Evolutionary conservation across 2,329 filamentous ascomycete species (phyloP).

Genomic region (Cladobotryum protrusum): DNA sequence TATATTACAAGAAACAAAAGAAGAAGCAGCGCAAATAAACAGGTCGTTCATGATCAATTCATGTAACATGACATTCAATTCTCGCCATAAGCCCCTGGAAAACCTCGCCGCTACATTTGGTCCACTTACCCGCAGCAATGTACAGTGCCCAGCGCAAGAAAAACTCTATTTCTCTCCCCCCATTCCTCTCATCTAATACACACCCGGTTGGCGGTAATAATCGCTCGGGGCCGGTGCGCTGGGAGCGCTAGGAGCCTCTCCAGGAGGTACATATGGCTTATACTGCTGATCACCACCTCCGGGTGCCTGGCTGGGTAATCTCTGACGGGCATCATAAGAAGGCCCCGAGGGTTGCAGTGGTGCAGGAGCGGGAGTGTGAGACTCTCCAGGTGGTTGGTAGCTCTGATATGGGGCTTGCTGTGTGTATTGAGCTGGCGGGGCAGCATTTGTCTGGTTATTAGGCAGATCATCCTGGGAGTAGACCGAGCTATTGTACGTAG

Average conservation of each 20-base stretch:
- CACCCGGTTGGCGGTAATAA: constrained; percentile 46
- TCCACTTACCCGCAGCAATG: too few species aligned
- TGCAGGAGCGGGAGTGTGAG: constrained; percentile 23
- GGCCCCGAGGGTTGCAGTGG: constrained; percentile 40
- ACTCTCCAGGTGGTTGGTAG: constrained; percentile 29
- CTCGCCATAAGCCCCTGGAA: too few species aligned
- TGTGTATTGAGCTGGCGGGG: constrained; percentile 23
- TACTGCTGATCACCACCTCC: constrained; percentile 39
- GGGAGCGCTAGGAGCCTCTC: constrained; percentile 25
- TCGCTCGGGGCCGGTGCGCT: constrained; percentile 48
- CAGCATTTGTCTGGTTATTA: constrained; percentile 23
- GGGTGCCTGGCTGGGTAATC: constrained; percentile 40
- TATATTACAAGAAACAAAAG: neutral
- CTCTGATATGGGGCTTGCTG: constrained; percentile 36
- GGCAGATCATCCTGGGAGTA: constrained; percentile 43
- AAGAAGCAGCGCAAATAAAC: constrained; percentile 2
- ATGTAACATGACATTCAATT: neutral
- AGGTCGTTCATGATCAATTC: neutral
- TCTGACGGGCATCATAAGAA: constrained; percentile 44
- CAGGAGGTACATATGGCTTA: constrained; percentile 52
- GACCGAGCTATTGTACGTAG: constrained; percentile 40
- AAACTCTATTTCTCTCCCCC: neutral
- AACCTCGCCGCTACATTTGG: too few species aligned
- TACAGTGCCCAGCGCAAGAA: neutral
- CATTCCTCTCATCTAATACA: constrained; percentile 19